Base-by-base conservation (phyloP, 2,329 filamentous ascomycete genomes). In the Diatrype stigma region DNA sequence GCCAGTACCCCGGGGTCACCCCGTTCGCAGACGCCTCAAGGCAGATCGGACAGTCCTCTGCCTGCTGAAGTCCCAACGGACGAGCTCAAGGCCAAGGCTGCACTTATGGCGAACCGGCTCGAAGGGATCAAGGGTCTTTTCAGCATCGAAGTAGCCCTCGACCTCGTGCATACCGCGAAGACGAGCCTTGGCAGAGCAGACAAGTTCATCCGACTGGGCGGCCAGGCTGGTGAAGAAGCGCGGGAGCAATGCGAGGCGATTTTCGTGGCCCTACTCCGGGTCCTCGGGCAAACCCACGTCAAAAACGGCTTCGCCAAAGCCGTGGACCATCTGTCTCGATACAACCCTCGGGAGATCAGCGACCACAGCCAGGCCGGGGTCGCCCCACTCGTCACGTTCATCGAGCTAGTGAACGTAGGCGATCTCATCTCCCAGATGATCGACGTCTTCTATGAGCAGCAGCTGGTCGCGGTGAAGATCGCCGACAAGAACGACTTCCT, bases 341-440 rank as follows among this genome's bases (percentile, higher is more conserved):
- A 99, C 72, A 93, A 95, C 62, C 91, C 94, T 38, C 85, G 92
- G 16, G 87, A 95, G 58, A 86, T 89, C 30, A 87, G 75, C 62
- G 84, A 88, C 56, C 84, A 87, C 57, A 82, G 82, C 61, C 78
- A 85, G 56, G 75, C 81, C 32, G 89, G 89, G 1, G 92, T 96
- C 7, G 90, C 91, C 49, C 94, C 94, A 2, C 79, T 99, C 3
- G 91, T 96, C 44, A 96, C 90, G 0, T 99, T 99, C 63, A 84
- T 99, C 54, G 94, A 99, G 71, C 81, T 99, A 26, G 94, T 99
- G 67, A 99, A 99, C 65, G 93, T 99, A 1, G 94, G 94, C 52
- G 94, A 99, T 67, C 78, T 99, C 51, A 99, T 99, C 61, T 90
- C 95, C 53, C 94, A 99, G 69, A 99, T 99, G 94, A 84, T 99